A percentile compares a stretch with the other conserved stretches of the same genome.
Evolutionary conservation across 345 rosid genomes (phyloP).

Genomic region (Camelina hispida): DNA sequence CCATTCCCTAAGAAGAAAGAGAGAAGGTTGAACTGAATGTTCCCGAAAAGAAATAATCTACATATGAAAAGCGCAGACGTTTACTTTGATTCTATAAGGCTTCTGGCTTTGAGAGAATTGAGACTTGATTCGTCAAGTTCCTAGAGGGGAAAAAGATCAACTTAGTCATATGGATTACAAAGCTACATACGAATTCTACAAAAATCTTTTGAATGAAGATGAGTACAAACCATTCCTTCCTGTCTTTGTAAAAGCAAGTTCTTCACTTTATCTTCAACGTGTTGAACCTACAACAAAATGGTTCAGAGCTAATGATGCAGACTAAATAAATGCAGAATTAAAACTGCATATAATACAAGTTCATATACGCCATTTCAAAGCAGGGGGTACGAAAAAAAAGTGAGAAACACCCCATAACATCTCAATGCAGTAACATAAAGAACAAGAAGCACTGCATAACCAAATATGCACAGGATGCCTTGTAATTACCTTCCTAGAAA

Average conservation of each 20-base stretch:
- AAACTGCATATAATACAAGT: neutral
- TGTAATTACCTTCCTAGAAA: constrained; percentile 76
- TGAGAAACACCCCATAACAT: neutral
- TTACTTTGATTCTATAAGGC: constrained; percentile 71
- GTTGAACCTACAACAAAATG: constrained; percentile 63
- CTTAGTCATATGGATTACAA: neutral
- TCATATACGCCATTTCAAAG: neutral
- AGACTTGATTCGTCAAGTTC: constrained; percentile 60
- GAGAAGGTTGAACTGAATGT: neutral
- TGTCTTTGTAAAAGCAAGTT: constrained; percentile 59
- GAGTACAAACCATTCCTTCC: constrained; percentile 60
- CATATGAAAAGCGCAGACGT: constrained; percentile 29
- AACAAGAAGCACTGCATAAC: neutral
- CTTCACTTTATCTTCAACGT: constrained; percentile 80
- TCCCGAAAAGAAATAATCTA: constrained; percentile 1
- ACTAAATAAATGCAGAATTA: neutral
- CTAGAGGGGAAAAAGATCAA: constrained; percentile 48
- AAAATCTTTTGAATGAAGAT: neutral
- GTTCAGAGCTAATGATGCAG: neutral
- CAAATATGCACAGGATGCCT: constrained; percentile 46
- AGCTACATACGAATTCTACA: constrained; percentile 1
- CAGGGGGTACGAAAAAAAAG: neutral
- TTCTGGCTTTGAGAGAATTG: constrained; percentile 71
- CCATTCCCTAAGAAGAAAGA: constrained; percentile 65
- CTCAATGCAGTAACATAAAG: neutral